These are phyloP conservation scores for Citrus unshiu DNA, from an alignment of 345 rosid species.

Conservation along the genomic window DNA sequence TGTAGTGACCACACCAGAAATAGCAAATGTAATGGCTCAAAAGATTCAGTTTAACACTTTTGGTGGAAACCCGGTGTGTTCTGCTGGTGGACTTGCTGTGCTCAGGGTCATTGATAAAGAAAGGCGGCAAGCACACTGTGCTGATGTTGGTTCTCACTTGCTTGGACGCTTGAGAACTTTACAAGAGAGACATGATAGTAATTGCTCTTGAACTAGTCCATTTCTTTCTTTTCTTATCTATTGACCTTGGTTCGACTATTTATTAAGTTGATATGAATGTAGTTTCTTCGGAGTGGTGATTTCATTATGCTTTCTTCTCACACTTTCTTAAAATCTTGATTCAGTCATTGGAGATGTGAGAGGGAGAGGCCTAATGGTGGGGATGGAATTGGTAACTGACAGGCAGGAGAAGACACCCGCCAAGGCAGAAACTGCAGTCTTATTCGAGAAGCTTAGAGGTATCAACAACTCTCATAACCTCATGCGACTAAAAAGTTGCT, in stretches of 20 bases:
- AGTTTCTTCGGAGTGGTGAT: neutral
- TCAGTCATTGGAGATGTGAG: constrained; percentile 90
- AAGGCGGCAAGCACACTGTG: constrained; percentile 83
- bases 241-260: neutral
- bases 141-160: constrained; percentile 72
- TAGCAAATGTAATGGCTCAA: constrained; percentile 79
- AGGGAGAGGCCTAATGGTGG: constrained; percentile 91
- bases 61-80: constrained; percentile 98
- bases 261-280: neutral
- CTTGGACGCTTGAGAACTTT: constrained; percentile 62
- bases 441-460: constrained; percentile 90
- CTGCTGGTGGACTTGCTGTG: constrained; percentile 95
- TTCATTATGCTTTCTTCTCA: neutral
- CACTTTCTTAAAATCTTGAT: constrained; percentile 3
- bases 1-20: constrained; percentile 94
- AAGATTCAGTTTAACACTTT: constrained; percentile 89
- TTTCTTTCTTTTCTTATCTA: neutral
- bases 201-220: constrained; percentile 19
- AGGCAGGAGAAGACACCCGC: constrained; percentile 82
- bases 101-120: constrained; percentile 87
- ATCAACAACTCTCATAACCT: neutral
- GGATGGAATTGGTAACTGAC: constrained; percentile 79
- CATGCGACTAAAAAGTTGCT: neutral
- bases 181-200: constrained; percentile 73
- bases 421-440: constrained; percentile 67